Base-by-base conservation (phyloP, 208 protist species). In the Acanthamoeba sp. region DNA sequence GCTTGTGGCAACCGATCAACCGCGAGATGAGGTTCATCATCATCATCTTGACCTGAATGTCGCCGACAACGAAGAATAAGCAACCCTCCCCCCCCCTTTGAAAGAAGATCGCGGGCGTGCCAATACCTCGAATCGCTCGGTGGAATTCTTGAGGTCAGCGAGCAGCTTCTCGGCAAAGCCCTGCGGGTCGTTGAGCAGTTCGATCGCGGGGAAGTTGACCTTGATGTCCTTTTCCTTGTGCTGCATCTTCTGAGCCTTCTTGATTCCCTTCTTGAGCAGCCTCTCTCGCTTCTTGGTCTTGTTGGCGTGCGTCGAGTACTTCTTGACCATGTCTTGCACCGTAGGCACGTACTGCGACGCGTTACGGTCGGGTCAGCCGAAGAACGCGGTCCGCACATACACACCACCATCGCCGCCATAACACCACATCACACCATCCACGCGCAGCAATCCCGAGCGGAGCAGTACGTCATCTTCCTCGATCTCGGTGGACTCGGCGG, bases 1-100 rank as follows among this genome's bases (percentile, higher is more conserved):
- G 97, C 91, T 99, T 97, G 95, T 99, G 98, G 94, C 98, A 96
- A 12, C 97, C 98, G 38, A 99, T 97, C 24, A 98, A 95, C 69
- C 98, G 97, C 29, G 98, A 98, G 95, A 99, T 98, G 14, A 99
- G 98, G 93, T 99, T 99, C 91, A 99, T 97, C 91, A 99, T 98
- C 40, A 99, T 95, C 12, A 99, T 92, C 45, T 98, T 80, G 48
- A 94, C 73, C 64, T 69, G 62, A 18, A 69, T 36, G 20, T 32
- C 5, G 5, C 29, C 62, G 62, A n/a, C n/a, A n/a, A n/a, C n/a
- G n/a, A n/a, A n/a, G n/a, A n/a, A n/a, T n/a, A n/a, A n/a, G n/a
- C n/a, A n/a, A n/a, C n/a, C n/a, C n/a, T n/a, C n/a, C n/a, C n/a
- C n/a, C n/a, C n/a, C n/a, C n/a, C n/a, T n/a, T n/a, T n/a, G n/a